phyloP scores from a whole-genome alignment of 2,329 filamentous ascomycete genomes.

The Talaromyces islandicus region DNA sequence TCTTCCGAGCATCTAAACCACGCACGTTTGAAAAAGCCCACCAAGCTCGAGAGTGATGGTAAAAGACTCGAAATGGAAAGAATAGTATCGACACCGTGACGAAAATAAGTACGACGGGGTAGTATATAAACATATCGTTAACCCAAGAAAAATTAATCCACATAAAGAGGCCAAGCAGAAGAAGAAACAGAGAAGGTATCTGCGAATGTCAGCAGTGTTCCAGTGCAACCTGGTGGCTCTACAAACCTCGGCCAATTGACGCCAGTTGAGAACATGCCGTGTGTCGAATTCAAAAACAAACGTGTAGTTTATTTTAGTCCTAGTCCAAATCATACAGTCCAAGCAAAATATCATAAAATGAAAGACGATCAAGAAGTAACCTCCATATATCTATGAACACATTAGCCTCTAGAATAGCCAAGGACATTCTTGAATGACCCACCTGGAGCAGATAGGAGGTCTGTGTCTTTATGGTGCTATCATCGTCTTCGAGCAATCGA shows the following conservation, averaged over 20 bases:
- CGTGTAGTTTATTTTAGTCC: conserved; percentile 85
- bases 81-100: conserved; percentile 65
- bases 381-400: conserved; percentile 67
- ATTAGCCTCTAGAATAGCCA: not conserved
- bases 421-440: conserved; percentile 13
- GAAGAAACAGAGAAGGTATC: conserved; percentile 77
- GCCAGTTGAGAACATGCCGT: conserved; percentile 81
- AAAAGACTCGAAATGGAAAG: conserved; percentile 67
- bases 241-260: conserved; percentile 67
- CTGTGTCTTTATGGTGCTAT: conserved; percentile 44
- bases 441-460: conserved; percentile 67
- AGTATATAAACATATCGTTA: conserved; percentile 71
- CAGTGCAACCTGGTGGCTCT: not conserved
- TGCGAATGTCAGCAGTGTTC: conserved; percentile 19
- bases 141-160: conserved; percentile 83
- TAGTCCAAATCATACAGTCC: conserved; percentile 76
- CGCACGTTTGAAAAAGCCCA: conserved; percentile 81
- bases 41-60: conserved; percentile 74
- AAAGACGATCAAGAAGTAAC: conserved; percentile 79
- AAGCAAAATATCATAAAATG: conserved; percentile 80
- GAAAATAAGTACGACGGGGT: conserved; percentile 72
- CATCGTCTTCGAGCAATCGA: conserved; percentile 32
- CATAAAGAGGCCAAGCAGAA: conserved; percentile 69
- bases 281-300: conserved; percentile 97
- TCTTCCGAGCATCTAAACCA: not conserved